These are phyloP conservation scores for Metschnikowia chrysomelidarum DNA, from an alignment of 805 yeast genomes.

Conservation along the genomic window DNA sequence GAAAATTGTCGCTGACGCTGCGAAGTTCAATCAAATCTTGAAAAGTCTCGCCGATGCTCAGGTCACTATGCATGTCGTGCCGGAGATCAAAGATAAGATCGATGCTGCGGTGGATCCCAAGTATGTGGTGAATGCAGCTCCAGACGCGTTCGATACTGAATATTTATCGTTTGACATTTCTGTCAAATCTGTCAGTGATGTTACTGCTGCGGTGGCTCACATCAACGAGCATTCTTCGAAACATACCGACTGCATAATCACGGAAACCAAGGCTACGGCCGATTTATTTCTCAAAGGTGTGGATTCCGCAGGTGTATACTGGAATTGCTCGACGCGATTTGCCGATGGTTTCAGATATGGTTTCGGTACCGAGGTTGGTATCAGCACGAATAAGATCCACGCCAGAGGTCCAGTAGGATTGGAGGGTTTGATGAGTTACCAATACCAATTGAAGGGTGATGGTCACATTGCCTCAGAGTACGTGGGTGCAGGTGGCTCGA, in stretches of 20 bases:
- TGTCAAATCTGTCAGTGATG: conserved; percentile 56
- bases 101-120: conserved; percentile 22
- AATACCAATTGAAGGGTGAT: conserved; percentile 85
- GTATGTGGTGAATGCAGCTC: conserved; percentile 48
- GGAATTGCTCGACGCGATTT: conserved; percentile 96
- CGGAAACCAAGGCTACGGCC: conserved; percentile 70
- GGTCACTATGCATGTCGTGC: conserved; percentile 72
- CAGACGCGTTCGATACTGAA: conserved; percentile 77
- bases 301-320: conserved; percentile 95
- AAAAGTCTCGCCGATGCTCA: conserved; percentile 53
- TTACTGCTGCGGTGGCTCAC: conserved; percentile 76
- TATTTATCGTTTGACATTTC: conserved; percentile 83
- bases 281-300: conserved; percentile 76
- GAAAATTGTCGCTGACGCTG: conserved; percentile 27
- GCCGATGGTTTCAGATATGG: conserved; percentile 99
- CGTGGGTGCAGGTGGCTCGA: conserved; percentile 87
- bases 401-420: conserved; percentile 99
- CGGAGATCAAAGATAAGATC: conserved; percentile 40
- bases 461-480: conserved; percentile 95
- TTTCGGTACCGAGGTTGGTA: conserved; percentile 98
- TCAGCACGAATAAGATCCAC: conserved; percentile 93
- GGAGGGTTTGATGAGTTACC: conserved; percentile 95
- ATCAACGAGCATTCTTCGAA: conserved; percentile 91
- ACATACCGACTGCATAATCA: conserved; percentile 91
- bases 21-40: conserved; percentile 24